phyloP scores from a whole-genome alignment of 345 rosid species.

The Arabidopsis thaliana region TAIR10.1 NC_003076.8:22140501-22141000 shows the following conservation, averaged over 20 bases:
- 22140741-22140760: neutral
- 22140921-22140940: conserved; percentile 18
- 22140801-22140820: neutral
- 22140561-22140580: neutral
- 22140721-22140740: neutral
- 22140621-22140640: neutral
- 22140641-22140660: too few relatives aligned
- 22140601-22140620: neutral
- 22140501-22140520: neutral
- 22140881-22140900: conserved; percentile 10
- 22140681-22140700: neutral
- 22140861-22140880: conserved; percentile 10
- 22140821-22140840: neutral
- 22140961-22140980: conserved; percentile 21
- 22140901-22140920: neutral
- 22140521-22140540: too few relatives aligned
- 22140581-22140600: neutral
- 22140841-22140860: neutral
- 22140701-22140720: neutral
- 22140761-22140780: too few relatives aligned
- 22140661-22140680: neutral
- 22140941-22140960: conserved; percentile 7
- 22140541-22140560: neutral
- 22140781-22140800: neutral
- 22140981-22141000: conserved; percentile 29